These are phyloP conservation scores for Phytophthora brassicae DNA, from an alignment of 352 stramenopile genomes.

Conservation along the genomic window DNA sequence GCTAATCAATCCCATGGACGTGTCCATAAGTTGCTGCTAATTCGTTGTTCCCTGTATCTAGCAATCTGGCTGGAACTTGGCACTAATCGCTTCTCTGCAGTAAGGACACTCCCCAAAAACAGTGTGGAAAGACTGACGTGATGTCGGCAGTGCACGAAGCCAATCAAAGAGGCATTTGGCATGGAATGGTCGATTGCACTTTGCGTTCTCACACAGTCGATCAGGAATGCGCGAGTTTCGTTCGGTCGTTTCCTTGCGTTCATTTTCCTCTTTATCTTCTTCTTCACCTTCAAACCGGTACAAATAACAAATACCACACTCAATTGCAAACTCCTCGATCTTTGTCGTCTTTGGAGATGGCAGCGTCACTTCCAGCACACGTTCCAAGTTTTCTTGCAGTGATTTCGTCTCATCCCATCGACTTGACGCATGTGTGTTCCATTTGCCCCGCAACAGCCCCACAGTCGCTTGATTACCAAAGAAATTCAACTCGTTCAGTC, in stretches of 20 bases:
- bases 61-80: slow-evolving; percentile 52
- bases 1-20: slow-evolving; percentile 1
- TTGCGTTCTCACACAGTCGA: slow-evolving; percentile 81
- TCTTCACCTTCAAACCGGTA: slow-evolving; percentile 63
- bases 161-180: slow-evolving; percentile 88
- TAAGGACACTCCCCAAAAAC: slow-evolving; percentile 91
- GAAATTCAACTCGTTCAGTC: slow-evolving; percentile 68
- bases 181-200: slow-evolving; percentile 87
- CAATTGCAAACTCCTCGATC: slow-evolving; percentile 69
- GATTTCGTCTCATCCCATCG: slow-evolving; percentile 60
- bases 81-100: slow-evolving; percentile 86
- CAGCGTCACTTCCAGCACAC: slow-evolving; percentile 57
- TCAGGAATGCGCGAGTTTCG: slow-evolving; percentile 60
- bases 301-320: slow-evolving; percentile 91
- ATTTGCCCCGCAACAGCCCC: slow-evolving; percentile 51
- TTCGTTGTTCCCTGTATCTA: slow-evolving; percentile 19
- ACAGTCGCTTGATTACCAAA: slow-evolving; percentile 73
- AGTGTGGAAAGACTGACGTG: slow-evolving; percentile 88
- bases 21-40: slow-evolving; percentile 29
- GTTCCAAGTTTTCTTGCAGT: slow-evolving; percentile 71
- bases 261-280: slow-evolving; percentile 8
- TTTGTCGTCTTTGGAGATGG: slow-evolving; percentile 54
- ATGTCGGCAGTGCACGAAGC: slow-evolving; percentile 86
- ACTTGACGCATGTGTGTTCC: slow-evolving; percentile 47
- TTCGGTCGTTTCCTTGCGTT: background rate